Base-by-base conservation (phyloP, 495 filamentous ascomycete species). In the Rusavskia elegans region DNA sequence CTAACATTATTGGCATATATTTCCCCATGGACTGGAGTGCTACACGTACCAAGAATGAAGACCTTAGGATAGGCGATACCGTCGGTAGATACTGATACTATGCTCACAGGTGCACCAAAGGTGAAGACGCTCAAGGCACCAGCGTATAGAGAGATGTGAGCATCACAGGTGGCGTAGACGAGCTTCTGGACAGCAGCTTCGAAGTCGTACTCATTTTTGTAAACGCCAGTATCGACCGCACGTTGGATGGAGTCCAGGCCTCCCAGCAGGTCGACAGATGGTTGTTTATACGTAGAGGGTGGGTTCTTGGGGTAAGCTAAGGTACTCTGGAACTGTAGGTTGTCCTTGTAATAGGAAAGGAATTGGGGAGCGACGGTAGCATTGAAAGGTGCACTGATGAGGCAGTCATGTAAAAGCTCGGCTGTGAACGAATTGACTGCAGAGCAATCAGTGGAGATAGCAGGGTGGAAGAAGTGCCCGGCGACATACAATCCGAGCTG, bases 371-470 rank as follows among this genome's bases (percentile, higher is more conserved):
- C 77, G 17, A 74, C 70, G 27, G 68, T 71, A 3, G 67, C 41
- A 53, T 76, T 71, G 57, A 82, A 79, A 0, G 78, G 78, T 45
- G 80, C 73, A 20, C 67, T 75, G 25, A 59, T 64, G n/a, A 82
- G 64, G 55, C 78, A 82, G 35, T 69, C 59, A 56, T 71, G 71
- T 4, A 68, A 76, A 45, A 71, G 46, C 29, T 60, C 60, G 10
- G 69, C 70, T 7, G 57, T 52, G 50, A 71, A 71, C 3, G 53
- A 21, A 27, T 27, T 38, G 38, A 48, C 44, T 49, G 35, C 8
- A 1, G 25, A 7, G 16, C 25, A 13, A 30, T 52, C 3, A 45
- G 27, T 14, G 40, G 45, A 20, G 10, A 30, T 25, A 5, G 19
- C 21, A 45, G 27, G 25, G n/a, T 17, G 6, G 23, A 25, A 11